These are phyloP conservation scores for Leptodontidium sp. DNA, from an alignment of 2,329 filamentous ascomycete species.

Conservation along the genomic window DNA sequence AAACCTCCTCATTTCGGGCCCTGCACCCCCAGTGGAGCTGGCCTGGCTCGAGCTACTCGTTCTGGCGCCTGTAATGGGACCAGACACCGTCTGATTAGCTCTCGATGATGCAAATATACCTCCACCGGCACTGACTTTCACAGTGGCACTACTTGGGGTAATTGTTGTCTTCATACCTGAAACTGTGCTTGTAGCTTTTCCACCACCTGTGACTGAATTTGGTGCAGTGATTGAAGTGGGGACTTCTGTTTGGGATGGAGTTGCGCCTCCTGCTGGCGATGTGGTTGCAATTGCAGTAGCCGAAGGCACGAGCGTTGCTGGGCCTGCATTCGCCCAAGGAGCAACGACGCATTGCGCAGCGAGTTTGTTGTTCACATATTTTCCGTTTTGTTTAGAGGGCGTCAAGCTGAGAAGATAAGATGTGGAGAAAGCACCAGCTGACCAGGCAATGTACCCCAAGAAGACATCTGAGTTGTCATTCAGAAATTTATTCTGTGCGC, in stretches of 20 bases:
- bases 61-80: neutral
- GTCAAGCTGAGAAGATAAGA: constrained; percentile 39
- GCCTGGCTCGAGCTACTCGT: neutral
- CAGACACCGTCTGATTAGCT: constrained; percentile 11
- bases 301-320: constrained; percentile 10
- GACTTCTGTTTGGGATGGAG: no score
- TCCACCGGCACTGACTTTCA: neutral
- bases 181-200: neutral
- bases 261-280: neutral
- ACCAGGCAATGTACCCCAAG: constrained; percentile 50
- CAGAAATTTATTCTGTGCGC: constrained; percentile 38
- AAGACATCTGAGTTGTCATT: constrained; percentile 48
- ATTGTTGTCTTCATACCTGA: neutral
- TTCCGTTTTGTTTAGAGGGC: constrained; percentile 37
- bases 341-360: constrained; percentile 39
- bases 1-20: constrained; percentile 15
- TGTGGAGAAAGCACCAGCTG: constrained; percentile 47
- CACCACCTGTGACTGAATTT: neutral
- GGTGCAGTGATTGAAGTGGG: neutral
- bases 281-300: neutral
- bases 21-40: neutral
- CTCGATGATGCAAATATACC: constrained; percentile 5
- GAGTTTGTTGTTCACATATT: constrained; percentile 38
- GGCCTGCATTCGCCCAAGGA: constrained; percentile 34
- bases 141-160: neutral